Evolutionary conservation across 1,284 basidiomycete genomes (phyloP).

Genomic region (Meripilus lineatus): DNA sequence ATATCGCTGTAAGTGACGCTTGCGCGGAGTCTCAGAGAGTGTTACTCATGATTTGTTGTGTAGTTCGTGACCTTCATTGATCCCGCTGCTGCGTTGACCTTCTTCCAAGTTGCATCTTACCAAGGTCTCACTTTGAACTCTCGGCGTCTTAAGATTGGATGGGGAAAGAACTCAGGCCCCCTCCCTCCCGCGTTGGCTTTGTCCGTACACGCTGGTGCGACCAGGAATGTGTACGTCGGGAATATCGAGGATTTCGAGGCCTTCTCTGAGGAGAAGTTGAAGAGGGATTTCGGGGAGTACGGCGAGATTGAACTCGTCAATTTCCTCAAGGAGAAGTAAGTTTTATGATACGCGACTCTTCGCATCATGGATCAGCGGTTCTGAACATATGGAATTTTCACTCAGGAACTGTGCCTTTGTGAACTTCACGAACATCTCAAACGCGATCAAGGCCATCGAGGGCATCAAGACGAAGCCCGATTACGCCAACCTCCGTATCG

Average conservation of each 20-base stretch:
- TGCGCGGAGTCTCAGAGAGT: constrained; percentile 3
- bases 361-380: neutral
- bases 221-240: constrained; percentile 92
- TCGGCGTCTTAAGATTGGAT: constrained; percentile 88
- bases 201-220: constrained; percentile 86
- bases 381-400: too few species aligned
- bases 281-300: constrained; percentile 86
- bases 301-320: constrained; percentile 96
- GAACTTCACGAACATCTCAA: constrained; percentile 89
- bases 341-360: too few species aligned
- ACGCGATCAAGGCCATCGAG: constrained; percentile 95
- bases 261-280: constrained; percentile 82
- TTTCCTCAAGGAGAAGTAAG: constrained; percentile 89
- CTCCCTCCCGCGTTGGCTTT: constrained; percentile 79
- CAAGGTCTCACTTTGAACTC: constrained; percentile 88
- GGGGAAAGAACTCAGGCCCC: constrained; percentile 90
- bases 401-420: constrained; percentile 88
- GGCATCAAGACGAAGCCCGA: constrained; percentile 84
- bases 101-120: constrained; percentile 85
- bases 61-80: constrained; percentile 92
- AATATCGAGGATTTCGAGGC: constrained; percentile 89
- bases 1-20: constrained; percentile 72
- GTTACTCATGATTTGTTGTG: constrained; percentile 10
- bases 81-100: constrained; percentile 83
- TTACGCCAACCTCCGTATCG: constrained; percentile 78